Conservation (phyloP, 768 basidiomycete species). For the Pleurotus giganteus region DNA sequence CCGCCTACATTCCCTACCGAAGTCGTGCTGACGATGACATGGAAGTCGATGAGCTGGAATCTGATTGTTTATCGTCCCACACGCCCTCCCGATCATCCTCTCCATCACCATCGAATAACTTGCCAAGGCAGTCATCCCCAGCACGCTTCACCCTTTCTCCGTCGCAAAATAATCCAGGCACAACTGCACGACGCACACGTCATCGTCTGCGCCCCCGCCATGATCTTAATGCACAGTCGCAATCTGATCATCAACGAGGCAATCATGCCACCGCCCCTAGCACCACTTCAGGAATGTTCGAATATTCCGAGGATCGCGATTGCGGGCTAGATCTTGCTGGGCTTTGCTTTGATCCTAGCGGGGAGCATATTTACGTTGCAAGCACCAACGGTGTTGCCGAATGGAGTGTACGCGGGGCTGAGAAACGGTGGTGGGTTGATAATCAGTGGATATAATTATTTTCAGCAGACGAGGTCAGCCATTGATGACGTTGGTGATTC, state of each 20-base stretch:
- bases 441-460: slow-evolving; percentile 38
- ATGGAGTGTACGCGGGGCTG: slow-evolving; percentile 71
- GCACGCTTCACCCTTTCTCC: slow-evolving; percentile 11
- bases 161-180: slow-evolving; percentile 6
- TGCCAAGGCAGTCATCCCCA: slow-evolving; percentile 13
- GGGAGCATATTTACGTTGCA: slow-evolving; percentile 67
- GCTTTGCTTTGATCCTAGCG: slow-evolving; percentile 69
- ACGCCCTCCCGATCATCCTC: slow-evolving; percentile 36
- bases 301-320: slow-evolving; percentile 10
- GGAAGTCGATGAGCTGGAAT: slow-evolving; percentile 53
- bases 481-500: background rate
- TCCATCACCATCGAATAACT: slow-evolving; percentile 35
- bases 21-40: slow-evolving; percentile 29
- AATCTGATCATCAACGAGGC: slow-evolving; percentile 13
- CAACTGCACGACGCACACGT: slow-evolving; percentile 1
- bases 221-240: background rate
- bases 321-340: slow-evolving; percentile 61
- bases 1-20: background rate
- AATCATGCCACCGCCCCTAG: background rate
- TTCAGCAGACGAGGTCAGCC: background rate
- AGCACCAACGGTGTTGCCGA: slow-evolving; percentile 67
- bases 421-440: slow-evolving; percentile 71
- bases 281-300: background rate
- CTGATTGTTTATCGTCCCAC: slow-evolving; percentile 53
- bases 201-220: background rate